Percentiles rank a stretch among this genome's conserved stretches.
These are phyloP conservation scores for Xylaria sp. DNA, from an alignment of 2,329 filamentous ascomycete species.

Conservation along the genomic window DNA sequence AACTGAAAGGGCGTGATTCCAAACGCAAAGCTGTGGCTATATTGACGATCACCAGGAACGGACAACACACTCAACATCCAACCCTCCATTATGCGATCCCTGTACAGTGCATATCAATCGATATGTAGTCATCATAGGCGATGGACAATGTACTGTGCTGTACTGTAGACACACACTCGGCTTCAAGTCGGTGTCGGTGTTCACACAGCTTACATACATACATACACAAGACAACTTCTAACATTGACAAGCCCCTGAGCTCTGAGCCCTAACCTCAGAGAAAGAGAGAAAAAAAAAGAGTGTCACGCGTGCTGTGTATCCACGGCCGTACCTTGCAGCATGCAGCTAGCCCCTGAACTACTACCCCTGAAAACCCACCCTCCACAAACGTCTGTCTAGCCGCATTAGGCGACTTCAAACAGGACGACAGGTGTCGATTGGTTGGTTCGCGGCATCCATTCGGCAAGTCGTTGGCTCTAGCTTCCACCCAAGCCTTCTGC, in stretches of 20 bases:
- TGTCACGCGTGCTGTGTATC: constrained; percentile 42
- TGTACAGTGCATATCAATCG: constrained; percentile 13
- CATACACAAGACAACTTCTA: background rate
- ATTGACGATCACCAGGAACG: constrained; percentile 3
- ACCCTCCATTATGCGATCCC: constrained; percentile 4
- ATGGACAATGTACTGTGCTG: background rate
- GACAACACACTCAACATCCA: constrained; percentile 15
- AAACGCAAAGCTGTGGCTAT: constrained; percentile 2
- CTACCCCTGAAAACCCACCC: constrained; percentile 38
- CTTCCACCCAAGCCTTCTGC: background rate
- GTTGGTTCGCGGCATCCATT: constrained; percentile 18
- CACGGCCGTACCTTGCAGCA: constrained; percentile 44
- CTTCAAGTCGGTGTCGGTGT: constrained; percentile 22
- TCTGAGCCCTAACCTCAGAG: constrained; percentile 31
- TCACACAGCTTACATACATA: constrained; percentile 2
- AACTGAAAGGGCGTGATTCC: background rate
- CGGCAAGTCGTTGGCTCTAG: constrained; percentile 22
- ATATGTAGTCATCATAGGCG: background rate
- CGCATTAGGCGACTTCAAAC: constrained; percentile 40
- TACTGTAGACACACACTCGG: background rate
- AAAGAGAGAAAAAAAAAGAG: constrained; percentile 22
- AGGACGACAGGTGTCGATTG: constrained; percentile 24
- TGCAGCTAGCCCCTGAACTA: constrained; percentile 36
- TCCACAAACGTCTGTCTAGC: constrained; percentile 44
- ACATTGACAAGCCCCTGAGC: constrained; percentile 36